Evolutionary conservation across 768 basidiomycete species (phyloP), one percentile per base, ranked within the genome.

Genomic region (Amanita inopinata): DNA sequence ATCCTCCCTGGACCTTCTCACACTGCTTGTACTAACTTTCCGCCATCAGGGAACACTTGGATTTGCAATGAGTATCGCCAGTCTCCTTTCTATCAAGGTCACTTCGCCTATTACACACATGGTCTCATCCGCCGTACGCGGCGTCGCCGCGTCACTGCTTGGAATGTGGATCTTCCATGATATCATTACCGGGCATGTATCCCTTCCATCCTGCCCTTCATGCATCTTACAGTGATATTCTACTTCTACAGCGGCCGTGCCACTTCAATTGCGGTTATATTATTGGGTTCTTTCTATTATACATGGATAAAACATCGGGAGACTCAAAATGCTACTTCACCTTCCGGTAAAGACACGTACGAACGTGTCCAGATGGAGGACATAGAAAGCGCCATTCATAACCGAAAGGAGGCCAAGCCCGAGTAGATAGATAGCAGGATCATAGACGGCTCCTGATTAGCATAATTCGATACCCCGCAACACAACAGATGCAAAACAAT

Each of bases 91-190:
- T 18, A 96, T 98, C 70, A 93, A 98, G 61, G 86, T 97, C 48
- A 98, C 93, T 5, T 94, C 91, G 1, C 93, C 93, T 10, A 91
- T 97, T 58, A 93, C 93, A 2, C 93, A 98, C 61, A 98, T 97
- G 93, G 68, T 96, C 19, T 93, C 90, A 3, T 91, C 91, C 8
- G 93, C 94, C 14, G 89, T 94, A 3, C 84, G 93, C 41, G 92
- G 94, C 12, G 93, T 97, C 19, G 80, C 90, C 1, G 88, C 83
- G n/a, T 88, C 90, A 3, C 57, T 93, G 33, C 68, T 96, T 10
- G 88, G 80, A 17, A 70, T 84, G 59, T 84, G 74, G 76, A 49
- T 89, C 14, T 96, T 96, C 63, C 57, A 66, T 19, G 93, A 98
- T 37, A 56, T 87, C 46, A 76, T 97, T 50, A 83, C 86, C 3